These are phyloP conservation scores for Penicillium paradoxum DNA, from an alignment of 495 filamentous ascomycete species.

Conservation along the genomic window DNA sequence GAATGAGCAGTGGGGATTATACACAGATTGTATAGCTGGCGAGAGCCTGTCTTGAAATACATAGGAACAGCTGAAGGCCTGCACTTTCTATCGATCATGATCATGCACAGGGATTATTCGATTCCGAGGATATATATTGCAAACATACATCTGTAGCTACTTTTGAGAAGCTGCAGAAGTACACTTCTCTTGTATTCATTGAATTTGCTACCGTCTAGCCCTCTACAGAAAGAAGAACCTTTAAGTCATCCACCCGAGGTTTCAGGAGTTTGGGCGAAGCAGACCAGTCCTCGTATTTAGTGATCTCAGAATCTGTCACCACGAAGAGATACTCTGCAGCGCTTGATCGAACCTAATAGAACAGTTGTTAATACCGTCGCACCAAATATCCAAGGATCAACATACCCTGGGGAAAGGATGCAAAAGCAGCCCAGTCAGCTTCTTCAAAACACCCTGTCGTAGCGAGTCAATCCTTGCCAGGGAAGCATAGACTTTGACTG, in stretches of 20 bases:
- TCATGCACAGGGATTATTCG: too few relatives aligned
- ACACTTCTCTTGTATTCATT: too few relatives aligned
- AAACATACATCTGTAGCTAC: too few relatives aligned
- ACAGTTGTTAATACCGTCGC: background rate
- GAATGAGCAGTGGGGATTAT: background rate
- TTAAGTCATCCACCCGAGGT: constrained; percentile 29
- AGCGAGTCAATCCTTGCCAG: constrained; percentile 44
- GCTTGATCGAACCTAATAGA: constrained; percentile 31
- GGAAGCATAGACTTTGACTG: constrained; percentile 69
- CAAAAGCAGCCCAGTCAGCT: constrained; percentile 53
- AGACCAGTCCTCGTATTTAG: constrained; percentile 41
- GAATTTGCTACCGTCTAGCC: background rate
- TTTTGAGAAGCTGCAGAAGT: too few relatives aligned
- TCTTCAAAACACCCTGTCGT: constrained; percentile 44
- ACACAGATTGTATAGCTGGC: too few relatives aligned
- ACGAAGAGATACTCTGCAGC: constrained; percentile 38
- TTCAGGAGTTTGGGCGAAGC: constrained; percentile 37
- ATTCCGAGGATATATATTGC: too few relatives aligned
- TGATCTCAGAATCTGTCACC: constrained; percentile 28
- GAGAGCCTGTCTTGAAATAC: too few relatives aligned
- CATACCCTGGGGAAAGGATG: constrained; percentile 60
- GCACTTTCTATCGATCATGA: too few relatives aligned
- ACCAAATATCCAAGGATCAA: background rate
- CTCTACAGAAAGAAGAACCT: constrained; percentile 10
- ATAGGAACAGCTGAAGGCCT: too few relatives aligned